Percentiles rank a stretch among this genome's conserved stretches.
Evolutionary conservation across 352 stramenopile genomes (phyloP).

Genomic region (Plasmopara muralis): DNA sequence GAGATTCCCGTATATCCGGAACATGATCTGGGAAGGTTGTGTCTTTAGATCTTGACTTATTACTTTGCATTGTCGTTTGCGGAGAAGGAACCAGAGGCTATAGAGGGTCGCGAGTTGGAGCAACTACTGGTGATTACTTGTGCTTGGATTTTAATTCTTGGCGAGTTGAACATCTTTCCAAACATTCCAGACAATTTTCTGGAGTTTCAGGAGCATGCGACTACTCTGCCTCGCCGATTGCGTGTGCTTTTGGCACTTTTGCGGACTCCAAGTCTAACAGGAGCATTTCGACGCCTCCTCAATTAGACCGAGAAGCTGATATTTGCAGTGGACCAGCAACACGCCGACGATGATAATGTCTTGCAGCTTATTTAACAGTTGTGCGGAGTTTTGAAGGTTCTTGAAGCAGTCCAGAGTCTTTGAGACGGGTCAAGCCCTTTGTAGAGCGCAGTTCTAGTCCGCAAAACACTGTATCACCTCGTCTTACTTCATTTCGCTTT

Average conservation of each 20-base stretch:
- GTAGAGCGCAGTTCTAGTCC: conserved; percentile 9
- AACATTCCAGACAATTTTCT: conserved; percentile 23
- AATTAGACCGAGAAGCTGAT: conserved; percentile 24
- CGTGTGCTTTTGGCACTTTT: conserved; percentile 44
- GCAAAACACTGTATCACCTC: conserved; percentile 3
- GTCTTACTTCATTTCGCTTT: conserved; percentile 4
- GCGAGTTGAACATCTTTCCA: conserved; percentile 23
- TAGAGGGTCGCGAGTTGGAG: conserved; percentile 19
- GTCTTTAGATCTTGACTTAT: conserved; percentile 14
- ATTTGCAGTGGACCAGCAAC: conserved; percentile 19
- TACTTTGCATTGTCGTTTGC: conserved; percentile 6
- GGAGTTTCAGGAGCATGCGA: conserved; percentile 1
- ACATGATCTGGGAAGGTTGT: conserved; percentile 23
- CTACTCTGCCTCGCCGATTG: conserved; percentile 16
- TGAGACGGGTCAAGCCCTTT: conserved; percentile 1
- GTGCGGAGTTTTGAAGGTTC: conserved; percentile 52
- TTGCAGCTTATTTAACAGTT: conserved; percentile 39
- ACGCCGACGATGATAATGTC: conserved; percentile 29
- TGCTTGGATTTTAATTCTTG: conserved; percentile 21
- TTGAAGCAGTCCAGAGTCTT: conserved; percentile 27
- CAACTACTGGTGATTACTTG: conserved; percentile 20
- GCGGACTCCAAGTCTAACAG: conserved; percentile 29
- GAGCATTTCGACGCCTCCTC: conserved; percentile 34
- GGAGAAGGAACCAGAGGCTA: conserved; percentile 4
- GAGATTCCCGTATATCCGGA: conserved; percentile 50